These are phyloP conservation scores for Saitozyma podzolica DNA, from an alignment of 768 basidiomycete species.

Conservation along the genomic window DNA sequence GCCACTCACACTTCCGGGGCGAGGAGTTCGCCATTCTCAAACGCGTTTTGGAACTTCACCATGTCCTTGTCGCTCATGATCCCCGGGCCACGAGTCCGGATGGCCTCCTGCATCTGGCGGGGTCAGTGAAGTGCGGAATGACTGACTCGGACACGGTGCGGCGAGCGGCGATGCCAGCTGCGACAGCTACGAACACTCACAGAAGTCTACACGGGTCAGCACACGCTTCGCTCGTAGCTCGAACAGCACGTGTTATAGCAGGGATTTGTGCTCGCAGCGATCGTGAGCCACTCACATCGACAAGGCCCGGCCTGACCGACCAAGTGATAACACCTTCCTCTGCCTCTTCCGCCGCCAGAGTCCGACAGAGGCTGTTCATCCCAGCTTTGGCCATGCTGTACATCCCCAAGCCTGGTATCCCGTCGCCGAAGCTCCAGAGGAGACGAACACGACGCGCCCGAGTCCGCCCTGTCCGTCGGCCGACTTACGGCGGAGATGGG, in stretches of 20 bases:
- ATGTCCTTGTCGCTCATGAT: slow-evolving; percentile 64
- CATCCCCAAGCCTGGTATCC: slow-evolving; percentile 66
- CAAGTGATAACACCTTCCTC: slow-evolving; percentile 62
- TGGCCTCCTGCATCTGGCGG: slow-evolving; percentile 56
- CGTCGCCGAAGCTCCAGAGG: slow-evolving; percentile 78
- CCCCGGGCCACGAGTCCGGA: slow-evolving; percentile 43
- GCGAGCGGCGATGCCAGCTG: not conserved
- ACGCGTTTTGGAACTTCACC: slow-evolving; percentile 61
- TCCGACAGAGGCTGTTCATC: slow-evolving; percentile 83
- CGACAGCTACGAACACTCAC: not conserved
- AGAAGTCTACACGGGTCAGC: slow-evolving; percentile 40
- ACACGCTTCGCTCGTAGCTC: no score
- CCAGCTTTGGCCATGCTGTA: slow-evolving; percentile 80
- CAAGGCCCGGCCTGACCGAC: slow-evolving; percentile 82
- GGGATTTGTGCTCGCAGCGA: not conserved
- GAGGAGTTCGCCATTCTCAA: slow-evolving; percentile 69
- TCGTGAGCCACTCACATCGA: slow-evolving; percentile 57
- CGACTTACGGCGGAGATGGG: slow-evolving; percentile 65
- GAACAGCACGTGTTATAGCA: no score
- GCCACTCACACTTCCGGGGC: slow-evolving; percentile 72
- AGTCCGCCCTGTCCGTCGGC: slow-evolving; percentile 7
- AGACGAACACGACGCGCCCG: slow-evolving; percentile 71
- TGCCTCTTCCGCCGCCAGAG: slow-evolving; percentile 81
- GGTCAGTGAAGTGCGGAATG: no score
- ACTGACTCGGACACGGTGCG: no score